phyloP scores from a whole-genome alignment of 306 rosid species.

The Sesbania bispinosa region DNA sequence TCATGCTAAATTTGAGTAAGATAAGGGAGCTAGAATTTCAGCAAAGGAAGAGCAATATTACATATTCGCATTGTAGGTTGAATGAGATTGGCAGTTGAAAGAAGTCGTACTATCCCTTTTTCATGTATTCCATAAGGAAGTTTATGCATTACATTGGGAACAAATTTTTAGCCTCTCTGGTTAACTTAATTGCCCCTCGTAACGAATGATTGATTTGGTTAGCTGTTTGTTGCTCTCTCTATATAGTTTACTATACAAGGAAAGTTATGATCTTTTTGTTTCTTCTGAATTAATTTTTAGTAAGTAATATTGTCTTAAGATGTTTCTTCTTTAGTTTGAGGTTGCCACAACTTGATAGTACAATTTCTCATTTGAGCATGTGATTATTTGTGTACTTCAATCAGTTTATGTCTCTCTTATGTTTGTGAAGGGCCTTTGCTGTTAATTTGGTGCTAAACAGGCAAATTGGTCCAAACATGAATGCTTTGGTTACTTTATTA shows the following conservation, averaged over 20 bases:
- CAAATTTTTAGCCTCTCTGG: background rate
- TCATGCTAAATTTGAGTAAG: slow-evolving; percentile 12
- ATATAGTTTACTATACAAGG: background rate
- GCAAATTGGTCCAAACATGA: background rate
- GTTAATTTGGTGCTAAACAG: background rate
- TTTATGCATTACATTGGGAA: background rate
- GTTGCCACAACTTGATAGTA: background rate
- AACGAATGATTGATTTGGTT: background rate
- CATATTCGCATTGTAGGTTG: background rate
- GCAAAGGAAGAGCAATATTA: background rate
- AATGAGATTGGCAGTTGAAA: background rate
- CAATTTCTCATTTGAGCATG: background rate
- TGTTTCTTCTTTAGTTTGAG: background rate
- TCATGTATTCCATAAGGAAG: background rate
- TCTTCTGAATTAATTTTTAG: background rate
- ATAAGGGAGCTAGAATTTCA: slow-evolving; percentile 1
- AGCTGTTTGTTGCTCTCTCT: background rate
- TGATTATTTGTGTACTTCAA: background rate
- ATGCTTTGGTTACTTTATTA: background rate
- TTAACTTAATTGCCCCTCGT: background rate
- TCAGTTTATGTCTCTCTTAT: background rate
- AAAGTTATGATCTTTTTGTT: background rate
- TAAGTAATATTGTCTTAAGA: background rate
- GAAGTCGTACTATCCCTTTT: background rate
- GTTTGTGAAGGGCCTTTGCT: background rate